Base-by-base conservation (phyloP, 352 stramenopile species). In the Pythium dissimile region DNA sequence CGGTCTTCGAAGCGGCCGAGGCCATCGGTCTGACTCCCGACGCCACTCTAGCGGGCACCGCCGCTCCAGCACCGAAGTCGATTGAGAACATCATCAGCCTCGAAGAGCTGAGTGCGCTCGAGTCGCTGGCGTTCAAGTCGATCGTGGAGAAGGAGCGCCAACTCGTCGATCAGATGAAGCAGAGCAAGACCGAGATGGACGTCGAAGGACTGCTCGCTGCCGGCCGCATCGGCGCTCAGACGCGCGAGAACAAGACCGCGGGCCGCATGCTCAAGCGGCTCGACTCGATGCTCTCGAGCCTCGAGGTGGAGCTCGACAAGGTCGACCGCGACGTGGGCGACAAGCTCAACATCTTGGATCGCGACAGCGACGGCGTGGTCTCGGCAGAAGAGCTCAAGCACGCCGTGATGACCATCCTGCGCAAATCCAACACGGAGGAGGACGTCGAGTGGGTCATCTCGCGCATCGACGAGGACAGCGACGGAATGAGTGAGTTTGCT, bases 271-370 rank as follows among this genome's bases (percentile, higher is more conserved):
- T 98, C 73, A 88, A 93, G 67, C 85, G 87, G 47, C 77, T 99
- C 31, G 84, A 96, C 59, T 85, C 76, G 5, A 99, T 98, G 92
- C 77, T 98, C 38, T 92, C 87, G 24, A 97, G 92, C 58, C 84
- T 99, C 51, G 90, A 98, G 60, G 73, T 90, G 24, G 92, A 98
- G 64, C 84, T 98, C 15, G 91, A 97, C 24, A 88, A 97, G 65
- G 94, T 98, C 27, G 91, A 99, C 67, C 79, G 87, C 56, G 92
- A 97, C 62, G 97, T 99, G 66, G 97, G 97, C 58, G 94, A 99
- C 68, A 97, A 97, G 46, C 86, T 99, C 47, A 97, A 99, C 65
- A 84, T 99, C 59, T 73, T 99, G 21, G 97, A 99, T 71, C 92
- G 94, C 63, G 97, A 99, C 79, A 92, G 83, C 45, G 97, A 99